Percentiles rank a stretch among this genome's conserved stretches.
Conservation (phyloP, 2,329 filamentous ascomycete species). For the Lachnellula occidentalis region DNA sequence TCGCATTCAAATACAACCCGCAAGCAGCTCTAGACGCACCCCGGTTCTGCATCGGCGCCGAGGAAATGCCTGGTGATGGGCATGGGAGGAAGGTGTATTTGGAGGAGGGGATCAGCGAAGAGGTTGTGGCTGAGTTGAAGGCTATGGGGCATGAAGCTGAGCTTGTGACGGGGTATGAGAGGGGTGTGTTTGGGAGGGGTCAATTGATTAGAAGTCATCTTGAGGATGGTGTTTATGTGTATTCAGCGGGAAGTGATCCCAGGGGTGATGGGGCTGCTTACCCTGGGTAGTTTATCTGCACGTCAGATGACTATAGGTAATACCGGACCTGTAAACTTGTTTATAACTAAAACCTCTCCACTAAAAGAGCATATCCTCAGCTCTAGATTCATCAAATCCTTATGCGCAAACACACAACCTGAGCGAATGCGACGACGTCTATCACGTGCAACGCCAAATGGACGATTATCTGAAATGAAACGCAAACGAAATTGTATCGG, state of each 20-base stretch:
- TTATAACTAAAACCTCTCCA: too few relatives aligned
- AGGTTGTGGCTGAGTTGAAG: constrained; percentile 61
- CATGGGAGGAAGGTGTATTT: constrained; percentile 62
- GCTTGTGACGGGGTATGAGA: constrained; percentile 58
- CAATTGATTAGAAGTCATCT: constrained; percentile 77
- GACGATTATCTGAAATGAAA: not conserved
- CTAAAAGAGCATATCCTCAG: too few relatives aligned
- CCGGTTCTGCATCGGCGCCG: constrained; percentile 76
- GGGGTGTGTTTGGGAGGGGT: constrained; percentile 75
- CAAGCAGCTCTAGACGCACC: constrained; percentile 89
- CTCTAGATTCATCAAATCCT: too few relatives aligned
- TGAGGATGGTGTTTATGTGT: constrained; percentile 70
- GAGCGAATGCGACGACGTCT: too few relatives aligned
- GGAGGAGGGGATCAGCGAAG: constrained; percentile 73
- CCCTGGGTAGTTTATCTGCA: constrained; percentile 37
- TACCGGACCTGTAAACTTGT: too few relatives aligned
- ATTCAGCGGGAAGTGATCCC: constrained; percentile 83
- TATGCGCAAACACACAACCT: too few relatives aligned
- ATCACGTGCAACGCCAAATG: too few relatives aligned
- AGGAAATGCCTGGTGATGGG: constrained; percentile 57
- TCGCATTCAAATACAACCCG: constrained; percentile 73
- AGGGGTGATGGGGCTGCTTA: constrained; percentile 74
- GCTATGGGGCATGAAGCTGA: constrained; percentile 68
- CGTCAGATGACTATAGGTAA: too few relatives aligned
- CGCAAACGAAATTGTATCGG: too few relatives aligned